Percentiles rank a stretch among this genome's conserved stretches.
phyloP scores from a whole-genome alignment of 148 eudicot genomes.

The Silene latifolia region DNA sequence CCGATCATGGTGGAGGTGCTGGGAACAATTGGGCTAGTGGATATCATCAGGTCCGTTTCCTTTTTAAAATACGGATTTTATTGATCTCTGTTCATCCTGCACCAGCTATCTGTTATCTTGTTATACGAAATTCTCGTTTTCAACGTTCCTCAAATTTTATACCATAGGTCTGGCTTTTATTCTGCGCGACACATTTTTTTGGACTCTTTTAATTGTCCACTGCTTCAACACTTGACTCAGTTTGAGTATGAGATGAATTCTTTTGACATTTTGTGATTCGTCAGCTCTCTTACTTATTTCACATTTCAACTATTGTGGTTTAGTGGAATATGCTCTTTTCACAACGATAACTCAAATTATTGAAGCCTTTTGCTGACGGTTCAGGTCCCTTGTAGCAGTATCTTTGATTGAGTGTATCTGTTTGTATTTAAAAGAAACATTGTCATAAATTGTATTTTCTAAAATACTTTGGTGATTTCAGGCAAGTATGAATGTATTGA shows the following conservation, averaged over 20 bases:
- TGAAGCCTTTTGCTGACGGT: not conserved
- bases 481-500: not conserved
- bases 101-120: not conserved
- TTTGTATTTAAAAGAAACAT: not conserved
- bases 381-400: not conserved
- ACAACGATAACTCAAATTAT: not conserved
- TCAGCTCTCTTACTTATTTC: not conserved
- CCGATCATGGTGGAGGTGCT: conserved; percentile 98
- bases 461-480: not conserved
- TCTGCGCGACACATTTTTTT: not conserved
- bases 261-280: not conserved
- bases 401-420: not conserved
- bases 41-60: conserved; percentile 70
- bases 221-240: not conserved
- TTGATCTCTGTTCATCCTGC: not conserved
- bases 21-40: conserved; percentile 99
- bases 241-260: not conserved
- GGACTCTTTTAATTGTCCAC: not conserved
- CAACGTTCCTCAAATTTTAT: not conserved
- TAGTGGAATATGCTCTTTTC: not conserved
- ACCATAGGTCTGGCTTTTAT: not conserved
- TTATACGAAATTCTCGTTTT: not conserved
- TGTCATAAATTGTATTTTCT: not conserved
- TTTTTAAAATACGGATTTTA: not conserved
- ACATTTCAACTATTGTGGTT: not conserved